phyloP scores from a whole-genome alignment of 2,329 filamentous ascomycete genomes.

The Venturia carpophila region DNA sequence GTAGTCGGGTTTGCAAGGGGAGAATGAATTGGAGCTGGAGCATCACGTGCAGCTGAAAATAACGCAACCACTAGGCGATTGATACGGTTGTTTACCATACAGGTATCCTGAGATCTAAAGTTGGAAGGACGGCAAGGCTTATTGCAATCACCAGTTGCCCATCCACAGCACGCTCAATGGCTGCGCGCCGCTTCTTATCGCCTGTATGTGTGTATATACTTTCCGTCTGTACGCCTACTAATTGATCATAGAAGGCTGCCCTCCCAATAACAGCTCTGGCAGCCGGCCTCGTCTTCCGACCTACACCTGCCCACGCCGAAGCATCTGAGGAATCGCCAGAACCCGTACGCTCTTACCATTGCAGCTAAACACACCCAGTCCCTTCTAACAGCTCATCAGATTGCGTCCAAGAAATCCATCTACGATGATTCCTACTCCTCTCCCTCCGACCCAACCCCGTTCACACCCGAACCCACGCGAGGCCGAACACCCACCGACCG shows the following conservation, averaged over 20 bases:
- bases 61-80: background rate
- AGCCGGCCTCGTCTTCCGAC: constrained; percentile 40
- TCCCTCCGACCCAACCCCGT: constrained; percentile 20
- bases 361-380: background rate
- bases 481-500: constrained; percentile 71
- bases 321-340: constrained; percentile 27
- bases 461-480: constrained; percentile 28
- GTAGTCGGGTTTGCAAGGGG: too few relatives aligned
- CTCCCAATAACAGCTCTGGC: constrained; percentile 22
- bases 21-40: too few relatives aligned
- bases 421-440: constrained; percentile 57
- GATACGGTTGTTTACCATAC: background rate
- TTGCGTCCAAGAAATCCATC: constrained; percentile 49
- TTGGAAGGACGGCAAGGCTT: background rate
- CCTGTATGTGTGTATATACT: background rate
- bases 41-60: background rate
- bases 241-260: constrained; percentile 4
- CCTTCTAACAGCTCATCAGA: background rate
- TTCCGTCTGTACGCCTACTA: background rate
- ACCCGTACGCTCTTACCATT: constrained; percentile 20
- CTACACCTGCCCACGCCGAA: constrained; percentile 44
- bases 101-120: background rate
- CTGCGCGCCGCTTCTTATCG: constrained; percentile 12
- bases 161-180: constrained; percentile 13
- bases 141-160: constrained; percentile 18